Evolutionary conservation across 768 basidiomycete species (phyloP).

Genomic region (Tremella mesenterica): DNA sequence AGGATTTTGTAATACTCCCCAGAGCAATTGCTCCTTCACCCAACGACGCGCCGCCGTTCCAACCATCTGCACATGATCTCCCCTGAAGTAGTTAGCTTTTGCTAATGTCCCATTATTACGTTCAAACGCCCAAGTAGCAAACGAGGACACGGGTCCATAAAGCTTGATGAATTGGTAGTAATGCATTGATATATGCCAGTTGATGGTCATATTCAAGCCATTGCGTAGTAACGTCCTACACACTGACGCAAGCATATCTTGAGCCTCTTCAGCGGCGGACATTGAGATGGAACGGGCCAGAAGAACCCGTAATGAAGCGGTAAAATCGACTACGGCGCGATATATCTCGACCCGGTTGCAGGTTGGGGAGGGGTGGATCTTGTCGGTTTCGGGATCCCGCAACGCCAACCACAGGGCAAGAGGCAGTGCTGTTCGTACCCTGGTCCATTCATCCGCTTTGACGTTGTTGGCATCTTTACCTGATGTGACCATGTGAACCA

Average conservation of each 20-base stretch:
- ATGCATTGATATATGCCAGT: not conserved
- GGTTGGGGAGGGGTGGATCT: not conserved
- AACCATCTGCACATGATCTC: not conserved
- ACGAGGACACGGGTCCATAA: not conserved
- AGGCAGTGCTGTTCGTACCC: not conserved
- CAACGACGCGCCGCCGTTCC: not conserved
- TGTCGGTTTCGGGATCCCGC: not conserved
- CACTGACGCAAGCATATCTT: not conserved
- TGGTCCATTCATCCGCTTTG: constrained; percentile 3
- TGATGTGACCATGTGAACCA: not conserved
- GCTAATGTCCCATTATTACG: not conserved
- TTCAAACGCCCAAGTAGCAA: not conserved
- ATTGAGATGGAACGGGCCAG: not conserved
- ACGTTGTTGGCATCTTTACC: not conserved
- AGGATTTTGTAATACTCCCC: not conserved
- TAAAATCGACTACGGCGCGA: not conserved
- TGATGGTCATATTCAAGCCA: not conserved
- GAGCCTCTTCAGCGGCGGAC: not conserved
- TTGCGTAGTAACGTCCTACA: not conserved
- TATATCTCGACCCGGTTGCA: not conserved
- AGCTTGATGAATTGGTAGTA: not conserved
- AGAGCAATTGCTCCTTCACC: not conserved
- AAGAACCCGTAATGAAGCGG: not conserved
- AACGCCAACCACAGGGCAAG: not conserved
- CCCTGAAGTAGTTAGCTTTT: not conserved